Base-by-base conservation (phyloP, 176 grass and related monocot species). In the Oryza rufipogon region DNA sequence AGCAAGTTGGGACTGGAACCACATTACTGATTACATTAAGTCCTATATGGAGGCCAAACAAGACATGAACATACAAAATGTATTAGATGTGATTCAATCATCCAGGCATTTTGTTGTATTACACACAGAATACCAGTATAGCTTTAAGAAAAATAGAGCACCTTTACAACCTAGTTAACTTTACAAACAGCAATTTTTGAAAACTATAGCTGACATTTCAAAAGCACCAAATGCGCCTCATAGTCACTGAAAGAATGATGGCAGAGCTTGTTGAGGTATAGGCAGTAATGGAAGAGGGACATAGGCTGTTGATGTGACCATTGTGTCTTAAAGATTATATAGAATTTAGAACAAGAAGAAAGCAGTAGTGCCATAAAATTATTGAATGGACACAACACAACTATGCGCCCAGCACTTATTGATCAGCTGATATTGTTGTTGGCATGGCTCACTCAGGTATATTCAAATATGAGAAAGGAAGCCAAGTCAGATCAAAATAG, bases 1-100 rank as follows among this genome's bases (percentile, higher is more conserved):
- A 92, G 77, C 86, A 86, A 80, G 77, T 92, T 66, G 90, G 79
- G 15, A 46, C 30, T 46, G 15, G 30, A 11, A 48, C 75, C 20
- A 75, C 23, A 46, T 76, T 81, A n/a, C 48, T 48, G 13, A 34
- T 87, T 36, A 71, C 85, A 9, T 19, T 20, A 61, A 61, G 10
- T 61, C 56, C 56, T 61, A 61, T n/a, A 22, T 61, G 56, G 56
- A 61, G 7, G 20, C 20, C 56, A 61, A 14, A 19, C 6, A 8
- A 19, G 52, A 58, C 9, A 68, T 26, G 4, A 68, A 33, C 66
- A 7, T 20, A 66, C 25, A 56, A 70, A 70, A 70, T 38, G 1
- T 22, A 61, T 61, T 61, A 61, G 67, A 70, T 14, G 30, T 4
- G 7, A 61, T 61, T 61, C 20, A 22, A 61, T 22, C 7, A 22